Evolutionary conservation across 108 stramenopile genomes (phyloP).

Genomic region (Poteriospumella lacustris): DNA sequence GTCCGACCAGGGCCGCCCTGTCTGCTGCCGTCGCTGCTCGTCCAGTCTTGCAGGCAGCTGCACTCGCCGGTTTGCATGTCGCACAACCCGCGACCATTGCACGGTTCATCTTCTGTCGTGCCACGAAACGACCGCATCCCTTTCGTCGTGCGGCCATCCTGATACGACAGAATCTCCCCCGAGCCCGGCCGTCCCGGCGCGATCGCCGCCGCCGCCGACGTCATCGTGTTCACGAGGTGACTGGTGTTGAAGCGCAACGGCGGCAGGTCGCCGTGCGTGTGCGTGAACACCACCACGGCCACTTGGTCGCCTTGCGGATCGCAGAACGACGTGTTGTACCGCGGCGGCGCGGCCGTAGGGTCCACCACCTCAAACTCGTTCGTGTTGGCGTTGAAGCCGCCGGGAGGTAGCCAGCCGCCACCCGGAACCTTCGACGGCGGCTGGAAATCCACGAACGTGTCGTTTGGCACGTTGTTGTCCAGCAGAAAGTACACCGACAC

Average conservation of each 20-base stretch:
- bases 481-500: slow-evolving; percentile 29
- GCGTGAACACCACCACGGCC: slow-evolving; percentile 39
- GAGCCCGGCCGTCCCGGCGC: neutral
- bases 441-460: neutral
- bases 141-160: slow-evolving; percentile 20
- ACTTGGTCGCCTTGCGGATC: slow-evolving; percentile 35
- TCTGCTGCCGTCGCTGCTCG: slow-evolving; percentile 37
- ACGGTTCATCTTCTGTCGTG: slow-evolving; percentile 45
- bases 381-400: too few species aligned
- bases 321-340: slow-evolving; percentile 45
- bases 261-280: slow-evolving; percentile 49
- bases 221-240: slow-evolving; percentile 26
- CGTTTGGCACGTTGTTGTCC: slow-evolving; percentile 22
- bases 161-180: slow-evolving; percentile 30
- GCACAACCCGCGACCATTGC: slow-evolving; percentile 43
- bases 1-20: slow-evolving; percentile 37
- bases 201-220: neutral
- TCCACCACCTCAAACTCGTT: neutral
- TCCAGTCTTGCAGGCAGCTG: slow-evolving; percentile 45
- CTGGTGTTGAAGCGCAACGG: slow-evolving; percentile 19
- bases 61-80: slow-evolving; percentile 33
- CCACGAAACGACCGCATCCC: slow-evolving; percentile 19
- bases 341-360: slow-evolving; percentile 57
- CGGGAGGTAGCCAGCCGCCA: too few species aligned
- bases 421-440: slow-evolving; percentile 25